Evolutionary conservation across 2,329 filamentous ascomycete species (phyloP), one percentile per base, ranked within the genome.

Genomic region (Plectosphaerella sp.): DNA sequence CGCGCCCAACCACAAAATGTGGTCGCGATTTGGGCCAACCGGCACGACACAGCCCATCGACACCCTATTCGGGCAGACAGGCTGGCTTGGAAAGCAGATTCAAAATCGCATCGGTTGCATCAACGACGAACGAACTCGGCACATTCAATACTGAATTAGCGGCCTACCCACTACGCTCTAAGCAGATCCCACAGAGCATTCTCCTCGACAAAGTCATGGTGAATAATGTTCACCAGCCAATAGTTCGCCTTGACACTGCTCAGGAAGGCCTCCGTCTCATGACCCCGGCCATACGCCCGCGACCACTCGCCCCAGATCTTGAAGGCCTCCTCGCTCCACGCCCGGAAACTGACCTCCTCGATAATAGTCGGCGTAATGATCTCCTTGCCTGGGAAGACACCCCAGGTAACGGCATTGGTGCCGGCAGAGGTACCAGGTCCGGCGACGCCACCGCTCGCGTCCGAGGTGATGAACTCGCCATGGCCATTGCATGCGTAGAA

Each of bases 361-460:
- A 97, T 96, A 64, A 97, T 97, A 2, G 93, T 97, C 3, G 93
- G 93, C 20, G 92, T 96, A 53, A 96, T 83, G 64, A 97, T 97
- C 70, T 97, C 93, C 72, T 97, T 97, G 42, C 91, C 91, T 0
- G 89, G 88, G 71, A 97, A 97, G 1, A 91, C 90, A 49, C 93
- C 93, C 93, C 93, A 97, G 0, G 94, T 99, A 2, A 99, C 94
- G 0, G 93, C 91, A 64, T 97, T 97, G 28, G 95, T 93, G 61
- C 82, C 85, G 25, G 71, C 70, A 39, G 59, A 66, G 16, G 62
- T 61, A 35, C 62, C 62, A 46, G 66, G 57, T 28, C 62, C 62
- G 33, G 64, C 61, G 11, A 61, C 56, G 2, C 66, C 69, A 51
- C 69, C 67, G 48, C 65, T 67, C 28, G 74, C 69, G 56, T 89